A percentile compares a stretch with the other conserved stretches of the same genome.
Conservation (phyloP, 495 filamentous ascomycete genomes). For the Sporormia fimetaria region DNA sequence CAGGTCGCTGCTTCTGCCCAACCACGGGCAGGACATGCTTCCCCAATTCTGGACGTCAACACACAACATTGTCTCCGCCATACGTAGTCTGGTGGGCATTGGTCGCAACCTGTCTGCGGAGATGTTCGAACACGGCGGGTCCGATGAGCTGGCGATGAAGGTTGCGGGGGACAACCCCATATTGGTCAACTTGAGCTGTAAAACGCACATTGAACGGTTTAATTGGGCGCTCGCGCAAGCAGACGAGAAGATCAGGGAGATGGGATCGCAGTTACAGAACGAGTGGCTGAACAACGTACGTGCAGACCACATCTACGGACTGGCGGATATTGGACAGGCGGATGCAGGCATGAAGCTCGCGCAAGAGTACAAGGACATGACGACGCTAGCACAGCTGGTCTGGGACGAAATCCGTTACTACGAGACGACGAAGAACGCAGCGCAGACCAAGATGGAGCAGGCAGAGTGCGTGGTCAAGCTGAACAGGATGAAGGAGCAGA, state of each 20-base stretch:
- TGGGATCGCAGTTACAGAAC: constrained; percentile 39
- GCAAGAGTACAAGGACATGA: constrained; percentile 45
- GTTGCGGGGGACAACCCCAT: constrained; percentile 43
- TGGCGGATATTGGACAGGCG: constrained; percentile 58
- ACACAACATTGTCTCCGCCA: constrained; percentile 44
- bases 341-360: constrained; percentile 54
- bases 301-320: constrained; percentile 45
- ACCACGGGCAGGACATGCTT: constrained; percentile 48
- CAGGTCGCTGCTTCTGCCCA: constrained; percentile 52
- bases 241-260: constrained; percentile 37
- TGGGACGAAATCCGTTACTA: constrained; percentile 19
- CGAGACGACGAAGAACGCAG: constrained; percentile 2
- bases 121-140: constrained; percentile 17
- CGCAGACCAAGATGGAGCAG: constrained; percentile 19
- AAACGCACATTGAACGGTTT: constrained; percentile 49
- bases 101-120: constrained; percentile 26
- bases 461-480: constrained; percentile 16
- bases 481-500: constrained; percentile 19
- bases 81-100: constrained; percentile 42
- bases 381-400: constrained; percentile 28
- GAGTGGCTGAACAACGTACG: constrained; percentile 42
- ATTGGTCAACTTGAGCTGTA: constrained; percentile 47
- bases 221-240: constrained; percentile 47
- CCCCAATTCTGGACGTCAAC: constrained; percentile 75
- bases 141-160: constrained; percentile 28